Evolutionary conservation across 2,329 filamentous ascomycete genomes (phyloP), one percentile per base, ranked within the genome.

Genomic region (Pseudophaeomoniella oleicola): DNA sequence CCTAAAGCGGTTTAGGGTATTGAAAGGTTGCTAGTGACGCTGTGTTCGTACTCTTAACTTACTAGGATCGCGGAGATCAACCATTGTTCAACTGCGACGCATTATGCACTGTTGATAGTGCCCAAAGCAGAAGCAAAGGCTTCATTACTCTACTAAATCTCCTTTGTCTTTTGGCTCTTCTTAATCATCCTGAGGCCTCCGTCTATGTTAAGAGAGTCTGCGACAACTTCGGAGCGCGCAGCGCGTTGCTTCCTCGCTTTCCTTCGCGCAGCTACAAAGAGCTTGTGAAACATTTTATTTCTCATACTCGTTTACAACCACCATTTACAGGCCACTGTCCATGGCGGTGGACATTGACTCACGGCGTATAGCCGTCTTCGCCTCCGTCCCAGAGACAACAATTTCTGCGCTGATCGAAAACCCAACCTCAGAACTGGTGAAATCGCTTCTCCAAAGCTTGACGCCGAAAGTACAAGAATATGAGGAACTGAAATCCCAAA

Each of bases 401-500:
- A 51, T 79, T 37, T 61, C 66, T 19, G 63, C 67, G 15, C 55
- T 78, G 36, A 59, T 71, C 5, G 64, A 73, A 44, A 59, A 60
- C 32, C 75, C 75, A 42, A 94, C 86, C 3, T 64, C 71, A 43
- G 84, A 92, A 10, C 74, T 94, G 16, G 81, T 94, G 45, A 70
- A 72, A 40, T 66, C 72, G 30, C 67, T 98, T 36, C 70, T 98
- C 30, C 67, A 74, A 43, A 78, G 81, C 16, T 73, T 96, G 37
- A 72, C 78, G 16, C 63, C 66, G 18, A 94, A 90, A 57, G 85
- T 83, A 22, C 81, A 78, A 49, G 85, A 94, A 50, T 79, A 75
- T 49, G 85, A 94, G 53, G 72, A 77, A 29, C 63, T 94, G 30
- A 84, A 80, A 49, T 79, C 88, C 6, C 83, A 93, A 45, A 96